Evolutionary conservation across 1,284 basidiomycete genomes (phyloP).

Genomic region (Xerocomus minutiporus): DNA sequence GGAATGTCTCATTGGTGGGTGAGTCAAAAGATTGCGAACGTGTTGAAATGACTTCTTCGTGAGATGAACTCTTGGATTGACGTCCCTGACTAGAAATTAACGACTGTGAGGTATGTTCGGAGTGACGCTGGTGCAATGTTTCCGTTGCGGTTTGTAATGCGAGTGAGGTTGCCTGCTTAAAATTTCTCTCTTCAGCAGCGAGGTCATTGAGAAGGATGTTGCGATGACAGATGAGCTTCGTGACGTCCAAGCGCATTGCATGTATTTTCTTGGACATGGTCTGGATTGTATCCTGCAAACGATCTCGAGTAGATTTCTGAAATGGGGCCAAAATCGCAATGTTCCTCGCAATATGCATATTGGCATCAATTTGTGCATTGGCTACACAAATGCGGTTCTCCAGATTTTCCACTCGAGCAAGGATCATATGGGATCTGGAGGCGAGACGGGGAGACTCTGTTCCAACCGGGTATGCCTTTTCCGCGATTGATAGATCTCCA

Average conservation of each 20-base stretch:
- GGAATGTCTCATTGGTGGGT: constrained; percentile 57
- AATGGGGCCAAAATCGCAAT: constrained; percentile 87
- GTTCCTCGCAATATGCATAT: constrained; percentile 74
- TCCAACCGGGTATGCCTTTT: constrained; percentile 4
- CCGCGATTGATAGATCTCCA: constrained; percentile 8
- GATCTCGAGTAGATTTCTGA: constrained; percentile 75
- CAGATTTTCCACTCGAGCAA: constrained; percentile 61
- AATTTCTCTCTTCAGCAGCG: constrained; percentile 64
- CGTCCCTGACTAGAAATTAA: constrained; percentile 42
- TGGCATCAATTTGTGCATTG: constrained; percentile 64
- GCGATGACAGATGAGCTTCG: constrained; percentile 69
- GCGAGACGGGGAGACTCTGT: constrained; percentile 11
- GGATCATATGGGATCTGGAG: constrained; percentile 52
- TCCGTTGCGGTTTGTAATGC: constrained; percentile 71
- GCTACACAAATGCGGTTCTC: constrained; percentile 53
- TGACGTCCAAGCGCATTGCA: constrained; percentile 67
- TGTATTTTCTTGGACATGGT: constrained; percentile 65
- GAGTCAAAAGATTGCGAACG: constrained; percentile 41
- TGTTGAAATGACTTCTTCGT: constrained; percentile 20
- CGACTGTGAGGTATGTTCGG: constrained; percentile 31
- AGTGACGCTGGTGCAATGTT: constrained; percentile 48
- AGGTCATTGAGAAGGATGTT: constrained; percentile 74
- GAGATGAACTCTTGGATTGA: constrained; percentile 21
- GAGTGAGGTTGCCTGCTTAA: constrained; percentile 62
- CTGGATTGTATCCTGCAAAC: constrained; percentile 61